These are phyloP conservation scores for Aspergillus texensis DNA, from an alignment of 2,329 filamentous ascomycete genomes.

Conservation along the genomic window DNA sequence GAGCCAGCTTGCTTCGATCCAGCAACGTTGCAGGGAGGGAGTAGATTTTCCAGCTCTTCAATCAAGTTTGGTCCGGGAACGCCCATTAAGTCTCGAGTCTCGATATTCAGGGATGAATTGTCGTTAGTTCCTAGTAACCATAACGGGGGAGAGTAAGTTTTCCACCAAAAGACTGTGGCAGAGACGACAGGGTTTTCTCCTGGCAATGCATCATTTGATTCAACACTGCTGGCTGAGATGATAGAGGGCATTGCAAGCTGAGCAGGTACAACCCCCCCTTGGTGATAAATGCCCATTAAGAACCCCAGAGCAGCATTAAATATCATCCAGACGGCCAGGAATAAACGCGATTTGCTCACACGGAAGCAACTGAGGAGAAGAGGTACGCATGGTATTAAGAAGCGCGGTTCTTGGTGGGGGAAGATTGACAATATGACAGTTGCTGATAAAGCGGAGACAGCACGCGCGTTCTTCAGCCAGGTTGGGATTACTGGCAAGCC, in stretches of 20 bases:
- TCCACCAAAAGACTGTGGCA: conserved; percentile 56
- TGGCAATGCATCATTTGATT: conserved; percentile 4
- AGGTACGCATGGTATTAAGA: conserved; percentile 54
- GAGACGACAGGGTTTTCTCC: conserved; percentile 18
- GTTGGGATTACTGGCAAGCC: conserved; percentile 31
- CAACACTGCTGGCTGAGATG: conserved; percentile 30
- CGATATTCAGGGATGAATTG: conserved; percentile 34
- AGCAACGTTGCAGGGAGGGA: conserved; percentile 30
- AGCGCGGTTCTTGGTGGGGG: conserved; percentile 57
- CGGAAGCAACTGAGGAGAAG: conserved; percentile 53
- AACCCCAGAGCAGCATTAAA: conserved; percentile 54
- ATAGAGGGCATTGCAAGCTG: conserved; percentile 50
- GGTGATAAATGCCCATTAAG: conserved; percentile 57
- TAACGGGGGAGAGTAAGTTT: conserved; percentile 56
- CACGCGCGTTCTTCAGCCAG: conserved; percentile 43
- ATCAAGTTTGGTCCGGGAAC: conserved; percentile 46
- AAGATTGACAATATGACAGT: conserved; percentile 49
- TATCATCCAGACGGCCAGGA: conserved; percentile 49
- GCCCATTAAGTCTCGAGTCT: conserved; percentile 54
- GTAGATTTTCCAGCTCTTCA: conserved; percentile 36
- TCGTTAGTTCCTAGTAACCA: conserved; percentile 51
- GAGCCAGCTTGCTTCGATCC: conserved; percentile 20
- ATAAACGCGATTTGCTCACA: conserved; percentile 43
- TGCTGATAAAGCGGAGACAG: conserved; percentile 48
- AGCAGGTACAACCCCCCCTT: conserved; percentile 55